Conservation (phyloP, 2,329 filamentous ascomycete genomes). For the Microdochium trichocladiopsis region DNA sequence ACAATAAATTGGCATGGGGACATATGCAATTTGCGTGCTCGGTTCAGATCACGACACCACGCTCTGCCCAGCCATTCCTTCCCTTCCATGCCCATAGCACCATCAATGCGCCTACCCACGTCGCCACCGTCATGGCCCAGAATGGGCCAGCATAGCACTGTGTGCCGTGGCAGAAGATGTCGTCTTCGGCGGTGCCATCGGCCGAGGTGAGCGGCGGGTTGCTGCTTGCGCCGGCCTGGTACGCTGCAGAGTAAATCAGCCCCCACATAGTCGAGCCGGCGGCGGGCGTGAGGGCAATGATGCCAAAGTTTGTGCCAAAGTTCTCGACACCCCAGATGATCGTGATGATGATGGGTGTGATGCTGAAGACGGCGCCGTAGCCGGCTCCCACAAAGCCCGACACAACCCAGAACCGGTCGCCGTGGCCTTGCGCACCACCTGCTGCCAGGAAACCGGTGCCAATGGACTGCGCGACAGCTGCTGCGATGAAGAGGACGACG, state of each 20-base stretch:
- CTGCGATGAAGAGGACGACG: conserved; percentile 70
- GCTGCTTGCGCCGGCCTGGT: conserved; percentile 57
- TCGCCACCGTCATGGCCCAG: conserved; percentile 77
- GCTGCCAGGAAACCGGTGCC: conserved; percentile 75
- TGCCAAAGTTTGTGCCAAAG: conserved; percentile 96
- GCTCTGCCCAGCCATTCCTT: conserved; percentile 64
- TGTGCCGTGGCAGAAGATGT: conserved; percentile 71
- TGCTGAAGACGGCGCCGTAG: conserved; percentile 85
- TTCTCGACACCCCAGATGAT: conserved; percentile 99
- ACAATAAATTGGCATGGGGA: too few relatives aligned
- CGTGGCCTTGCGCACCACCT: conserved; percentile 66
- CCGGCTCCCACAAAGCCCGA: conserved; percentile 81
- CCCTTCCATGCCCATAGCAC: conserved; percentile 80
- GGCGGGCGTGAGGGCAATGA: conserved; percentile 87
- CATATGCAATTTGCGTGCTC: not conserved
- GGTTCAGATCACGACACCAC: conserved; percentile 59
- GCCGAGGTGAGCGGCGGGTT: conserved; percentile 21
- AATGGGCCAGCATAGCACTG: conserved; percentile 76
- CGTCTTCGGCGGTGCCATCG: conserved; percentile 26
- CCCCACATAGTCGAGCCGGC: conserved; percentile 86
- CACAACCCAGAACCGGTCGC: conserved; percentile 76
- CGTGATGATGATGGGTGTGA: conserved; percentile 88
- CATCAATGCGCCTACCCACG: conserved; percentile 68
- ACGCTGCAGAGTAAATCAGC: conserved; percentile 75
- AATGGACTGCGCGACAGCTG: conserved; percentile 64